Evolutionary conservation across 75 land plant species (phyloP), one percentile per base, ranked within the genome.

Genomic region (Cryptomeria japonica): DNA sequence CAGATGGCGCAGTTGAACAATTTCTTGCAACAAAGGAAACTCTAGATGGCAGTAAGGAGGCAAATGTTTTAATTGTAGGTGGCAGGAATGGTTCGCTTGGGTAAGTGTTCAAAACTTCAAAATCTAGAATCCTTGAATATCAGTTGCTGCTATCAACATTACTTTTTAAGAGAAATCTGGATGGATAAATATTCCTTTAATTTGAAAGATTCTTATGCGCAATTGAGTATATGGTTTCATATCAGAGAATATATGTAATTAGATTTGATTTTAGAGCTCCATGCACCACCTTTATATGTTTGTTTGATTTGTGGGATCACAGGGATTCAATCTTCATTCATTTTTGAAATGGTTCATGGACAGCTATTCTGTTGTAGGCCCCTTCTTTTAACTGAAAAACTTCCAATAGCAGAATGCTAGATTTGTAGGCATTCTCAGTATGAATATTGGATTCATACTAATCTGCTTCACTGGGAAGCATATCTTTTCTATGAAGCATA

Each of bases 1-100:
- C 88, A 56, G 92, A 89, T 73, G 15, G 53, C 84, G 90, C 92
- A 51, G 58, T 94, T 83, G 91, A 94, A 83, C 86, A 89, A 18
- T 87, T 89, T 47, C 32, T 51, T 83, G 75, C 88, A 75, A 76
- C 79, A 16, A 39, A 91, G 85, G 86, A 89, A 77, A 89, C 92
- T 34, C 83, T 85, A 28, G 80, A 87, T 38, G 95, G 95, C 53
- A 80, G 55, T 79, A 85, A 25, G n/a, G 53, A 49, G 15, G 84
- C 80, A 44, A 39, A 84, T 84, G 42, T 90, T 31, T 38, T 94
- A 56, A 15, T 90, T 51, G 44, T 89, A 38, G 94, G 93, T 5
- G 42, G 92, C 73, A 56, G 53, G 19, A 86, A 87, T 91, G 91
- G 91, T 37, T 85, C 53, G 15, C 47, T 89, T 70, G 78, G 93